Evolutionary conservation across 1,139 yeast genomes (phyloP), one percentile per base, ranked within the genome.

Genomic region (Saccharomycopsis hybrid): DNA sequence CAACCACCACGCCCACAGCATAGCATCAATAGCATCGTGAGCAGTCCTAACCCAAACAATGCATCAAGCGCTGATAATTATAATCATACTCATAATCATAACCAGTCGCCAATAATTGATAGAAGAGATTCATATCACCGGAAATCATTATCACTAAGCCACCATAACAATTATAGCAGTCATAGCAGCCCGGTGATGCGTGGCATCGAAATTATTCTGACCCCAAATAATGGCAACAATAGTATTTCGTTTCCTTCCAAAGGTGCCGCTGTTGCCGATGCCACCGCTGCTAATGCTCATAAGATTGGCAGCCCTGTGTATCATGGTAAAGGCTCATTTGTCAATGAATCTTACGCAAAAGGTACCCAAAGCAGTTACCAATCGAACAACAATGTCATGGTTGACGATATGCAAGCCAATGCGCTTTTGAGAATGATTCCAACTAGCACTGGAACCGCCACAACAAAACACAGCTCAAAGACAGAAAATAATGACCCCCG

Each of bases 31-130:
- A 31, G 35, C 8, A 32, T 11, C 35, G 35, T 11, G 35, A 32
- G 35, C 35, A 8, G 11, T 8, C 11, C 35, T 8, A 32, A 11
- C 35, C 35, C 35, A 8, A 36, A 18, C 18, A 18, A 18, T 18
- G 39, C 2, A 71, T 67, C 2, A 72, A 61, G 0, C 75, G 74
- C 9, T 58, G 58, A 2, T 73, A 70, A 3, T 74, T 74, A 11
- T 65, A 54, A 13, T 60, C 52, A 37, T 66, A 48, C 25, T 65
- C 52, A 8, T 54, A 45, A 62, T 67, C 64, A 47, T 69, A 60
- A 24, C 65, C 32, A 53, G 62, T 68, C 3, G 69, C 69, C 4
- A 66, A 62, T 4, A 59, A 51, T 2, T 65, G 66, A 57, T 69
- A 69, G 2, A 61, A 13, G n/a, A 5, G 18, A 46, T 28, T 31